Percentiles rank a stretch among this genome's conserved stretches.
These are phyloP conservation scores for Diaporthe amygdali DNA, from an alignment of 2,329 filamentous ascomycete genomes.

Conservation along the genomic window DNA sequence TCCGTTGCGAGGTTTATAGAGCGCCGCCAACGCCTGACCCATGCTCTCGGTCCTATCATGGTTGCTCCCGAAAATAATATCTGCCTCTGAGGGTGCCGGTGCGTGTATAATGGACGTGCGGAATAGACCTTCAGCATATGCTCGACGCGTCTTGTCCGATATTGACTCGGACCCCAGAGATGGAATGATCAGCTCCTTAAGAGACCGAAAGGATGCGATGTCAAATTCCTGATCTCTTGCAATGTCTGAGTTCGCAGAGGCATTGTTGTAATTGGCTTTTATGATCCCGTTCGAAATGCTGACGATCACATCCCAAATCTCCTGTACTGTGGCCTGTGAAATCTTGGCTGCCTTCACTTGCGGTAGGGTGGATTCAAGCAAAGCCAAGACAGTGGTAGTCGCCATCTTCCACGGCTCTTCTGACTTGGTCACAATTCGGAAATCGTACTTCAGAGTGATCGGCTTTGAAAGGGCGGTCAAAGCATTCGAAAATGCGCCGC, in stretches of 20 bases:
- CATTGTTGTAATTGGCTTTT: conserved; percentile 62
- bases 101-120: conserved; percentile 80
- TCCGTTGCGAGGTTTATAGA: conserved; percentile 72
- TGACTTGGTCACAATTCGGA: conserved; percentile 73
- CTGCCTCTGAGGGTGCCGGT: conserved; percentile 59
- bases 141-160: conserved; percentile 68
- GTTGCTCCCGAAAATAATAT: conserved; percentile 57
- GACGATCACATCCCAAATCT: conserved; percentile 75
- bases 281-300: conserved; percentile 72
- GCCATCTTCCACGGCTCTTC: conserved; percentile 80
- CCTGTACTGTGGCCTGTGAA: conserved; percentile 50
- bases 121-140: conserved; percentile 80
- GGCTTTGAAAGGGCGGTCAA: conserved; percentile 72
- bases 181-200: conserved; percentile 77
- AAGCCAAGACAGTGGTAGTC: conserved; percentile 70
- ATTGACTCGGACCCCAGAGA: conserved; percentile 71
- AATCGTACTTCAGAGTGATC: conserved; percentile 81
- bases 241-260: conserved; percentile 53
- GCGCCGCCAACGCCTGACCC: conserved; percentile 39
- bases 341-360: conserved; percentile 58
- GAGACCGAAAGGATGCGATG: conserved; percentile 71
- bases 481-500: conserved; percentile 68
- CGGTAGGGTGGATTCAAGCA: conserved; percentile 71
- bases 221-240: conserved; percentile 80
- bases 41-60: conserved; percentile 56